Percentiles rank a stretch among this genome's conserved stretches.
Conservation (phyloP, 352 stramenopile species). For the Phytophthora crassamura region DNA sequence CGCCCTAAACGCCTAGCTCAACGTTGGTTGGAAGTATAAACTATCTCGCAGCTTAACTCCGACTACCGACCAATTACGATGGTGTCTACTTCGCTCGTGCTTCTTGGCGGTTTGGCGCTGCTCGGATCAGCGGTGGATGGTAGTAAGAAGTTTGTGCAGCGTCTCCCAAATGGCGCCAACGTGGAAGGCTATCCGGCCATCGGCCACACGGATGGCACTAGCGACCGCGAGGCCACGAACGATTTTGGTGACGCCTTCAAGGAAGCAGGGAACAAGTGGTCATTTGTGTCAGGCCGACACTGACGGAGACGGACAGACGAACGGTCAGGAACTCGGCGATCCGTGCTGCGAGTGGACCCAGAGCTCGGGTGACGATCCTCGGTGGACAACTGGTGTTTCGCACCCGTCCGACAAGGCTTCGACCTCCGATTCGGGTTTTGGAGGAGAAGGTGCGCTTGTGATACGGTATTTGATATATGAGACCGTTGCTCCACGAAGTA, state of each 20-base stretch:
- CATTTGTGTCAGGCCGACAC: conserved; percentile 14
- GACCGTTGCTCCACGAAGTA: too few species aligned
- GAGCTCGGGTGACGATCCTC: background rate
- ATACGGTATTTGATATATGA: too few species aligned
- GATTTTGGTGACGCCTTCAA: conserved; percentile 8
- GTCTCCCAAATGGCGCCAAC: conserved; percentile 9
- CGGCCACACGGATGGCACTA: conserved; percentile 9
- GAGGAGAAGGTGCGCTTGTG: too few species aligned
- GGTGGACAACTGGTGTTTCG: conserved; percentile 11
- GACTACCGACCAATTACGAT: background rate
- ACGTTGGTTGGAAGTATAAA: too few species aligned
- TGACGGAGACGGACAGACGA: conserved; percentile 14
- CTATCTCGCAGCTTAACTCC: too few species aligned
- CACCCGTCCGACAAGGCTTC: background rate
- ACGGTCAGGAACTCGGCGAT: conserved; percentile 12
- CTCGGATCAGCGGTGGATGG: background rate
- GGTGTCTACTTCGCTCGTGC: conserved; percentile 12
- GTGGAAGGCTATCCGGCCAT: background rate
- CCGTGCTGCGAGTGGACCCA: conserved; percentile 2
- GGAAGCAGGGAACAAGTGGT: conserved; percentile 8
- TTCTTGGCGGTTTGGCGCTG: background rate
- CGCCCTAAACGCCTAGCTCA: too few species aligned
- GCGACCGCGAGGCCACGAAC: conserved; percentile 4
- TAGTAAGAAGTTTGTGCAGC: conserved; percentile 8
- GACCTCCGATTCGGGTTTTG: too few species aligned